Conservation (phyloP, 2,329 filamentous ascomycete genomes). For the Coniella lustricola region DNA sequence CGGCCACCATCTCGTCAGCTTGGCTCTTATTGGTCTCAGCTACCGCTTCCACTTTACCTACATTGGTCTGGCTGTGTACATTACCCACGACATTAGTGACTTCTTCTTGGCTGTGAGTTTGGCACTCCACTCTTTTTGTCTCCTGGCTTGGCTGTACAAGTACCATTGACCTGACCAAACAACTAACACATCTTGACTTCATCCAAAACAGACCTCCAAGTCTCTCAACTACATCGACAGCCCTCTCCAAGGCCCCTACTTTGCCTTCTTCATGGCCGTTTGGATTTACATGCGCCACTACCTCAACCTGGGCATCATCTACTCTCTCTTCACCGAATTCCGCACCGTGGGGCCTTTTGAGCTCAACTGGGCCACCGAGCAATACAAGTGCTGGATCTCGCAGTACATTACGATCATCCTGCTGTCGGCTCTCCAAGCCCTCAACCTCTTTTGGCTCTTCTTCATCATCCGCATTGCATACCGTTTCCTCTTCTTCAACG, state of each 20-base stretch:
- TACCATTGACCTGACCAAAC: slow-evolving; percentile 8
- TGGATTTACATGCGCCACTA: slow-evolving; percentile 92
- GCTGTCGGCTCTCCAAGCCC: slow-evolving; percentile 60
- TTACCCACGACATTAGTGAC: slow-evolving; percentile 89
- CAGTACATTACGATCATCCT: slow-evolving; percentile 61
- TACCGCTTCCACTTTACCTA: slow-evolving; percentile 97
- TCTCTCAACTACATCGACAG: slow-evolving; percentile 84
- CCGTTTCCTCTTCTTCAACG: slow-evolving; percentile 56
- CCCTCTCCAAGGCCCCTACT: slow-evolving; percentile 73
- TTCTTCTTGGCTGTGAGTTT: slow-evolving; percentile 82
- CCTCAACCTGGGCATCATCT: slow-evolving; percentile 71
- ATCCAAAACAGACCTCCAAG: slow-evolving; percentile 65
- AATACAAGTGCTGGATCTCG: slow-evolving; percentile 69
- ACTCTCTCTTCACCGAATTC: slow-evolving; percentile 69
- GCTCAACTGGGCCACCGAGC: slow-evolving; percentile 67
- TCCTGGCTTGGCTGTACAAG: not conserved
- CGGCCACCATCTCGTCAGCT: slow-evolving; percentile 81
- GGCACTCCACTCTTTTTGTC: not conserved
- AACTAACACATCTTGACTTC: not conserved
- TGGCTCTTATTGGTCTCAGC: slow-evolving; percentile 75
- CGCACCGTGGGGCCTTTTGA: slow-evolving; percentile 66
- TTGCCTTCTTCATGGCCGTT: slow-evolving; percentile 68
- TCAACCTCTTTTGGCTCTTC: slow-evolving; percentile 79
- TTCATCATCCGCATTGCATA: slow-evolving; percentile 70
- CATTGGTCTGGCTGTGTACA: slow-evolving; percentile 88